Evolutionary conservation across 306 rosid species (phyloP).

Genomic region (Argentina anserina): DNA sequence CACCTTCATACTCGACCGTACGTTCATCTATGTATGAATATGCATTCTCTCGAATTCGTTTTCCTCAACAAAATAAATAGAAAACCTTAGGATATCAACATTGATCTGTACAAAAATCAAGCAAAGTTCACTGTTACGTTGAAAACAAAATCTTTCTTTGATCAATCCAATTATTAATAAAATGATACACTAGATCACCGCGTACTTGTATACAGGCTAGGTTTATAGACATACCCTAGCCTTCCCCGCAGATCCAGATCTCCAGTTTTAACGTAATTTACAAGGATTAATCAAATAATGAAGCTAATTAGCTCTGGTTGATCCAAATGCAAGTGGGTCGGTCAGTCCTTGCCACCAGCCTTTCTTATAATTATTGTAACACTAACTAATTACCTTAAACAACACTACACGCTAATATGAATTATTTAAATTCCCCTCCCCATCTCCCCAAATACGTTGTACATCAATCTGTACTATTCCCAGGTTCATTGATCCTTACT

Average conservation of each 20-base stretch:
- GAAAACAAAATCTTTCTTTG: not conserved
- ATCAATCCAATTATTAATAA: not conserved
- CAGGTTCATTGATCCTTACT: not conserved
- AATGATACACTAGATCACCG: not conserved
- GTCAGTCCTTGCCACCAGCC: not conserved
- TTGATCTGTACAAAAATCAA: not conserved
- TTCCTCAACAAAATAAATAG: not conserved
- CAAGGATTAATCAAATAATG: not conserved
- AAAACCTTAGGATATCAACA: not conserved
- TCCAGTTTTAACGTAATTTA: not conserved
- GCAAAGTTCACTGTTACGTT: not conserved
- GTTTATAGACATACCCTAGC: not conserved
- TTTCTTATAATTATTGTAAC: not conserved
- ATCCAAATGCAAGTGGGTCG: too few species aligned
- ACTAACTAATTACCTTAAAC: not conserved
- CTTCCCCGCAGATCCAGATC: not conserved
- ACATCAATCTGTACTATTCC: not conserved
- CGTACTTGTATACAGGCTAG: not conserved
- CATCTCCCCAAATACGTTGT: not conserved
- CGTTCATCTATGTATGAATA: too few species aligned
- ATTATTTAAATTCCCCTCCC: not conserved
- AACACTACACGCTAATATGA: not conserved
- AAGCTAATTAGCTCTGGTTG: not conserved
- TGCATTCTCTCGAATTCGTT: too few species aligned
- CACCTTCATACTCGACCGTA: too few species aligned